Base-by-base conservation (phyloP, 257 asterid genomes). In the Solanum acaule region DNA sequence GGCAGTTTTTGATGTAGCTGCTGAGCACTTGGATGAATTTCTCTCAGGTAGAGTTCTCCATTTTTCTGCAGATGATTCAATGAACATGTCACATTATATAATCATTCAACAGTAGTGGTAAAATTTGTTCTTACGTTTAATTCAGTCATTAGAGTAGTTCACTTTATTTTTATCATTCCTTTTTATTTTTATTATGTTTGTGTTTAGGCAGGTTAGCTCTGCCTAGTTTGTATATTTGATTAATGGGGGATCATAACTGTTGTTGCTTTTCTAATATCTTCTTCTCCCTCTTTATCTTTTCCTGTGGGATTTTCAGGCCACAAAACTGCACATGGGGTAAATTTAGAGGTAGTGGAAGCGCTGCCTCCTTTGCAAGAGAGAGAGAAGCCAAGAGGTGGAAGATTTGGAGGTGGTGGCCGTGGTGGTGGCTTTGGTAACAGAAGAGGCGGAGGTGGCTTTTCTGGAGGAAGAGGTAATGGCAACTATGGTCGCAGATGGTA, bases 1-100 rank as follows among this genome's bases (percentile, higher is more conserved):
- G 3, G 98, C 99, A 20, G 96, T 96, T 76, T 97, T 97, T 88
- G 99, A 97, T 90, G 98, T 97, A 75, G 89, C 98, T 85, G 81
- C 88, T 10, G 92, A 90, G 31, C 97, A 96, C 91, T 91, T 96
- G 79, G 98, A 94, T 88, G 37, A 87, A 9, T 95, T 95, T 91
- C 93, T 97, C 29, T 75, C 93, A 37, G 99, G 99, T 97, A 89
- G 8, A 92, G 88, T 84, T 70, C 25, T 42, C 42, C 90, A 78
- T 31, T 56, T 56, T 34, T 63, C 42, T 83, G 65, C 76, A 68
- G 70, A 22, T 31, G 23, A 27, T 84, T 29, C 49, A 27, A 42
- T 52, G 44, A 68, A 59, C 6, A 6, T 18, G 6, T 8, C 2
- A 34, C 46, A 73, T 73, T 73, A 16, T 29, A 31, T 31, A n/a